Base-by-base conservation (phyloP, 306 rosid genomes). In the Dalbergia cochinchinensis region DNA sequence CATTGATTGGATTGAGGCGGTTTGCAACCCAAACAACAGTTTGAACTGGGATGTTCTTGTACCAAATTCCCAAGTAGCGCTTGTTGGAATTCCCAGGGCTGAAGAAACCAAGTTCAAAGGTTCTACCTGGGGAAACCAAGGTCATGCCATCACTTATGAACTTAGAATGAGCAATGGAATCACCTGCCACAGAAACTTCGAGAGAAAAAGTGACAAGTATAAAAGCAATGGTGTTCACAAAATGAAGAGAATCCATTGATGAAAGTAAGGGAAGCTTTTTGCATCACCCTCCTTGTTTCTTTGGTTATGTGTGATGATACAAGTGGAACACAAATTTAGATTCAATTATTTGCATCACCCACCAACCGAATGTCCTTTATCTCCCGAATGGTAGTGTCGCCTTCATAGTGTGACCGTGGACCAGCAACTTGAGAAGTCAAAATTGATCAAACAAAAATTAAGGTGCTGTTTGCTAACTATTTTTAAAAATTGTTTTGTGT, bases 21-120 rank as follows among this genome's bases (percentile, higher is more conserved):
- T 83, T 83, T 2, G 80, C 86, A 44, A 78, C 83, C 83, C 86
- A 78, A 78, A 82, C 78, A 22, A 82, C 73, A 0, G 11, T 65
- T 0, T 11, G 3, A 8, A 15, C 0, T 18, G 85, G 63, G 13
- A 70, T 31, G 1, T 69, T 14, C 54, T 77, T 82, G 74, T 70
- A 82, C 82, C 82, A 54, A 18, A 77, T 82, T 0, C 82, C 85
- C 4, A 77, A 44, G 73, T 78, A 83, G 41, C 67, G 64, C 12
- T 48, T 77, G 1, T 16, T 7, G 14, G 79, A 71, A 2, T 9
- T 58, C 0, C 76, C 80, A 0, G 76, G 86, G n/a, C 60, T 83
- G 83, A 83, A 83, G 57, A 83, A 78, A 3, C 83, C 86, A 13
- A 83, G 76, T 22, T 71, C 83, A 51, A 64, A 83, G 0, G 5